phyloP scores from a whole-genome alignment of 1,139 yeast species.

The Blastobotrys ciferrii region DNA sequence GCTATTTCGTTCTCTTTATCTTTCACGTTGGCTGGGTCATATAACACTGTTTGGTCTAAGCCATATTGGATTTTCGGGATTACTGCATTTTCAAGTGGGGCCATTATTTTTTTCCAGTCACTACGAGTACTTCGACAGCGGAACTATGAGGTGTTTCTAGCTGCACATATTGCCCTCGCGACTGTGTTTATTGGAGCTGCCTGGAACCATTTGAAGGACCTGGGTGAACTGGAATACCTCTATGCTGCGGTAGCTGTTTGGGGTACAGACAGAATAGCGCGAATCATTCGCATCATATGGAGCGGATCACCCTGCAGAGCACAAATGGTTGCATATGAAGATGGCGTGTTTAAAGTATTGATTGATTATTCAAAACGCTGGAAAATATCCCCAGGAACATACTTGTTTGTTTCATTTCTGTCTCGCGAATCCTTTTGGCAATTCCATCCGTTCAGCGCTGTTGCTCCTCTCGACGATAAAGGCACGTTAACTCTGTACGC shows the following conservation, averaged over 20 bases:
- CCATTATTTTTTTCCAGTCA: conserved; percentile 20
- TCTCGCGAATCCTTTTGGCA: conserved; percentile 46
- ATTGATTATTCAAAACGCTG: conserved; percentile 36
- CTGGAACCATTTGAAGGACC: conserved; percentile 50
- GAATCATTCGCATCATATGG: conserved; percentile 38
- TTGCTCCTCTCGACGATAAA: conserved; percentile 27
- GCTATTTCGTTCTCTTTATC: conserved; percentile 21
- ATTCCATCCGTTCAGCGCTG: conserved; percentile 68
- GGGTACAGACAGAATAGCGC: conserved; percentile 41
- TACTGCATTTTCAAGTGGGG: conserved; percentile 17
- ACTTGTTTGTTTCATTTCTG: conserved; percentile 56
- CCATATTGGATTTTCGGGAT: conserved; percentile 35
- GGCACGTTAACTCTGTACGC: conserved; percentile 34
- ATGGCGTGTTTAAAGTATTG: conserved; percentile 31
- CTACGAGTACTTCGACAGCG: conserved; percentile 18
- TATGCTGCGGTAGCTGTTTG: conserved; percentile 41
- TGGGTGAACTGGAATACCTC: conserved; percentile 35
- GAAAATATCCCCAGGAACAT: conserved; percentile 55
- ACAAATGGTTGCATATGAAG: conserved; percentile 32
- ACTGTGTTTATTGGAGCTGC: conserved; percentile 54
- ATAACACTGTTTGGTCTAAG: background rate
- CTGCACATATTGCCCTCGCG: conserved; percentile 58
- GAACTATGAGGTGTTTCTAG: conserved; percentile 45
- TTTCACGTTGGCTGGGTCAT: conserved; percentile 20
- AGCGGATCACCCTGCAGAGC: conserved; percentile 46